phyloP scores from a whole-genome alignment of 1,139 yeast species.

The Lodderomyces parapsilosis region DNA sequence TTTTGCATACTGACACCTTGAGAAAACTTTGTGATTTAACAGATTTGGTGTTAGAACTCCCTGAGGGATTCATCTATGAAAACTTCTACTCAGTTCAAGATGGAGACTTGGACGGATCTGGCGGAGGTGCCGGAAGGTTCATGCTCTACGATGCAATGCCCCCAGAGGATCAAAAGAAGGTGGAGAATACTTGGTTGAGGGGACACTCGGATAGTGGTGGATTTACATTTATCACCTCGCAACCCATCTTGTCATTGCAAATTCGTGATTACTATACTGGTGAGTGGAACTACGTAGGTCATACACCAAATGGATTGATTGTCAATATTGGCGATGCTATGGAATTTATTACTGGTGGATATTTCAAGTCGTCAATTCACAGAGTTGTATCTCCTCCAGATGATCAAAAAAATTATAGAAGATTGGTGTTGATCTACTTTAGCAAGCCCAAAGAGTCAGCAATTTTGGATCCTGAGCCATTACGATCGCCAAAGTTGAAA shows the following conservation, averaged over 20 bases:
- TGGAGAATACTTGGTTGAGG: constrained; percentile 43
- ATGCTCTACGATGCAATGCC: constrained; percentile 25
- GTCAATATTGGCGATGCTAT: constrained; percentile 52
- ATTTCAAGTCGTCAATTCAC: constrained; percentile 47
- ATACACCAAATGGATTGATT: constrained; percentile 43
- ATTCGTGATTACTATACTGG: constrained; percentile 46
- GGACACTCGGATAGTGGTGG: constrained; percentile 54
- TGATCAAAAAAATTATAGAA: constrained; percentile 35
- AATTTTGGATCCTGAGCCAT: constrained; percentile 39
- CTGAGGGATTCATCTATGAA: constrained; percentile 33
- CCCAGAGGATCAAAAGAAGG: constrained; percentile 23
- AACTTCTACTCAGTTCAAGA: constrained; percentile 27
- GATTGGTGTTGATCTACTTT: constrained; percentile 47
- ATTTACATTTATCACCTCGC: constrained; percentile 44
- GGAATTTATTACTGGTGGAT: constrained; percentile 50
- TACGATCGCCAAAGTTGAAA: constrained; percentile 35
- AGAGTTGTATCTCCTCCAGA: constrained; percentile 47
- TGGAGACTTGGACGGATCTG: constrained; percentile 25
- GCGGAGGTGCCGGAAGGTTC: constrained; percentile 33
- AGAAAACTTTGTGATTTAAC: constrained; percentile 25
- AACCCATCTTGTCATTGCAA: constrained; percentile 50
- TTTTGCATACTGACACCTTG: constrained; percentile 24
- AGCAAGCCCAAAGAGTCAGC: constrained; percentile 22
- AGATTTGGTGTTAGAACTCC: constrained; percentile 30
- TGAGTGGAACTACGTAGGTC: constrained; percentile 49